Percentiles rank a stretch among this genome's conserved stretches.
phyloP scores from a whole-genome alignment of 345 rosid species.

The Eucalyptus victrix region DNA sequence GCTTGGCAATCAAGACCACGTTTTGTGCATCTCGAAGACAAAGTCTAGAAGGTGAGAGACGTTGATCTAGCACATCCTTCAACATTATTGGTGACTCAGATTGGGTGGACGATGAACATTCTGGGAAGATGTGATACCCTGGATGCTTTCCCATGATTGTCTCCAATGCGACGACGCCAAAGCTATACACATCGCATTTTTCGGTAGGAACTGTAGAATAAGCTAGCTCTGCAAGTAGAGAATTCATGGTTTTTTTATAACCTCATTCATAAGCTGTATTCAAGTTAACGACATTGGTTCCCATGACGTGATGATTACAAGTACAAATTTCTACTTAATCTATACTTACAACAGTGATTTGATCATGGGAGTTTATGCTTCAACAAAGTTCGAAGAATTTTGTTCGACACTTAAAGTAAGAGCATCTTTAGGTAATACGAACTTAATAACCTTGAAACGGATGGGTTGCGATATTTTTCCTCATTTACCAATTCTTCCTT shows the following conservation, averaged over 20 bases:
- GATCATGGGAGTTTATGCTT: background rate
- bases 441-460: no score
- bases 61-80: background rate
- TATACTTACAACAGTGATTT: background rate
- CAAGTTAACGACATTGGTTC: background rate
- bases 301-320: background rate
- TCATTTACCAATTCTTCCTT: background rate
- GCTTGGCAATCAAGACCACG: fast-evolving
- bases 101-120: background rate
- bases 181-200: background rate
- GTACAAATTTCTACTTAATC: background rate
- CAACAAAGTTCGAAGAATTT: background rate
- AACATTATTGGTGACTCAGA: background rate
- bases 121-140: fast-evolving
- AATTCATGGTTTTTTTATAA: no score
- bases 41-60: background rate
- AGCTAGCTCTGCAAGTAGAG: background rate
- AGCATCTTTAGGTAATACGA: no score
- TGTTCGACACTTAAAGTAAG: background rate
- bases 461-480: no score
- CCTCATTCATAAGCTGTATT: background rate
- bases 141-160: background rate
- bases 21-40: background rate
- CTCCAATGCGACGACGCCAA: background rate
- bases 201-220: background rate